Conservation (phyloP, 768 basidiomycete genomes). For the Suillus spraguei region DNA sequence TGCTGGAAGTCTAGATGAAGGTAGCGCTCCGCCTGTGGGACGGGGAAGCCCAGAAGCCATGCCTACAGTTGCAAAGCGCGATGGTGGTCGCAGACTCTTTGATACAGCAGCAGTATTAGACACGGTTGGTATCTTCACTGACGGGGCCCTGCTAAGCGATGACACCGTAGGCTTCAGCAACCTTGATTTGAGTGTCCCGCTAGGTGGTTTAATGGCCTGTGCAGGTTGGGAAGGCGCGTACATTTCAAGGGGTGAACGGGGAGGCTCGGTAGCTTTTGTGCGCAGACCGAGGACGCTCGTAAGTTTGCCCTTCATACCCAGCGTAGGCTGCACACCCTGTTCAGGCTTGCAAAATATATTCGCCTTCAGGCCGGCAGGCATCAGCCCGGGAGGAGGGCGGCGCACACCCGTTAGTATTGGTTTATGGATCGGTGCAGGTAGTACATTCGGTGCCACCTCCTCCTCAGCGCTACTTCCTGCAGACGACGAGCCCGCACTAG, state of each 20-base stretch:
- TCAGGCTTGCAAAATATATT: constrained; percentile 3
- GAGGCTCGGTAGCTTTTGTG: constrained; percentile 3
- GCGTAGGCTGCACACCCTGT: not conserved
- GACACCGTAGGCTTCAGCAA: constrained; percentile 11
- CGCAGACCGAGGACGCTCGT: constrained; percentile 15
- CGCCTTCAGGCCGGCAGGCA: not conserved
- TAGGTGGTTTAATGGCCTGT: not conserved
- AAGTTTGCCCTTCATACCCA: constrained; percentile 15
- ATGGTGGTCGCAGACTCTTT: constrained; percentile 15
- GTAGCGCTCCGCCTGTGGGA: not conserved
- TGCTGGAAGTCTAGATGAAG: constrained; percentile 18
- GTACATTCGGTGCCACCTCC: not conserved
- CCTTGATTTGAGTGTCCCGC: constrained; percentile 8
- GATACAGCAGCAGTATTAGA: not conserved
- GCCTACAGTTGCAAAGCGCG: constrained; percentile 12
- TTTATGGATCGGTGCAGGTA: constrained; percentile 14
- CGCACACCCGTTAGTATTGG: constrained; percentile 28
- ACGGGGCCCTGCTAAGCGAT: constrained; percentile 11
- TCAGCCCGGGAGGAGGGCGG: constrained; percentile 28
- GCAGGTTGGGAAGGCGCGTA: not conserved
- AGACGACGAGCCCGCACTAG: constrained; percentile 14
- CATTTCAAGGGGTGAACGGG: not conserved
- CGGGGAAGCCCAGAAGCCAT: constrained; percentile 14
- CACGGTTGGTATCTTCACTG: constrained; percentile 1
- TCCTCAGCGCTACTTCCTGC: constrained; percentile 11